A percentile compares a stretch with the other conserved stretches of the same genome.
phyloP scores from a whole-genome alignment of 306 rosid species.

The Cucurbita pepo region DNA sequence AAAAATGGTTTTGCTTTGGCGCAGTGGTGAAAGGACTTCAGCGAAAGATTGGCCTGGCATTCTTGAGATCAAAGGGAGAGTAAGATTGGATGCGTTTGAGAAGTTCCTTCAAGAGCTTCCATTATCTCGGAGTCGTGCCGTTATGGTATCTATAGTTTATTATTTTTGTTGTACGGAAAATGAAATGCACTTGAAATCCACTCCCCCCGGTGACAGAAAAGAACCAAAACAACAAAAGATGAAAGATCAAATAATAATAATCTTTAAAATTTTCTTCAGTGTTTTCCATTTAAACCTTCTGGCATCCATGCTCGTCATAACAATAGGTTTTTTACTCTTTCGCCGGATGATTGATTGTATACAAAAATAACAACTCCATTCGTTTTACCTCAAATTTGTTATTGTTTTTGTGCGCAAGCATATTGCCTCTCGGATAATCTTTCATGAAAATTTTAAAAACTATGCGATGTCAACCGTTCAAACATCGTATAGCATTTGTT shows the following conservation, averaged over 20 bases:
- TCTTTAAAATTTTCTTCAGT: not conserved
- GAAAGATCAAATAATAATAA: not conserved
- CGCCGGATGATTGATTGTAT: not conserved
- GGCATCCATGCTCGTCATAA: not conserved
- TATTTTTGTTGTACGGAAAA: constrained; percentile 23
- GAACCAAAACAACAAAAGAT: not conserved
- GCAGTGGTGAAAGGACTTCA: constrained; percentile 72
- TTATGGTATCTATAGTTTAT: constrained; percentile 76
- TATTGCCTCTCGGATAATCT: not conserved
- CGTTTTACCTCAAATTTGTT: not conserved
- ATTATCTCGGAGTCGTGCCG: constrained; percentile 75
- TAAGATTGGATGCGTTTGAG: constrained; percentile 78
- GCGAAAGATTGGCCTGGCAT: constrained; percentile 68
- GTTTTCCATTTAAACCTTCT: not conserved
- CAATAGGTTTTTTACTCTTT: not conserved
- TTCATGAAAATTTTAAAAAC: not conserved
- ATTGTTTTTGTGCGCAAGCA: not conserved
- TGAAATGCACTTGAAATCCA: constrained; percentile 1
- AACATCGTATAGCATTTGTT: not conserved
- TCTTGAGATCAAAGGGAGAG: constrained; percentile 95
- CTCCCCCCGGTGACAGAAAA: constrained; percentile 1
- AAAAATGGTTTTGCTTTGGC: constrained; percentile 15
- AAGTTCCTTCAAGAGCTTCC: constrained; percentile 89
- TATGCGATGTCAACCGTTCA: not conserved
- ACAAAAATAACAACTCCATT: not conserved